Base-by-base conservation (phyloP, 1,284 basidiomycete genomes). In the Peniophora sp. region DNA sequence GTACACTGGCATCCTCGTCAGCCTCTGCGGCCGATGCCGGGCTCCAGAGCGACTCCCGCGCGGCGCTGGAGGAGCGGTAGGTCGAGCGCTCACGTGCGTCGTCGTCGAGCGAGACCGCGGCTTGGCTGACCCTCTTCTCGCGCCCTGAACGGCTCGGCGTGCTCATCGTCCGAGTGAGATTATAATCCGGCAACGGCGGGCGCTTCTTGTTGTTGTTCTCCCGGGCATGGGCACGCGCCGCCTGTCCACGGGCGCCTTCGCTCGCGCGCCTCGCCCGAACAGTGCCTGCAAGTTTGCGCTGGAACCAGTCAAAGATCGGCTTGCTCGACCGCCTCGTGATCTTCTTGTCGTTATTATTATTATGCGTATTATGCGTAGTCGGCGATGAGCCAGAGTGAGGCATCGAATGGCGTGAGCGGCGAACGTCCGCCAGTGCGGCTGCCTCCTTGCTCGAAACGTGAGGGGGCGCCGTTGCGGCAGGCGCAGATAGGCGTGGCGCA, bases 221-320 rank as follows among this genome's bases (percentile, higher is more conserved):
- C 23, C 48, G 54, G 12, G 35, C 39, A 15, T 50, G 35, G 39
- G 46, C 43, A 23, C 24, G 52, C 36, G 42, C 52, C 18, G 41
- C 17, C 34, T 49, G 51, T 17, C 56, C 49, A n/a, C 60, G 58
- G 35, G 64, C 57, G 23, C 61, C 63, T 45, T 76, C 71, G 3
- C 70, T 68, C 3, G 66, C 66, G 24, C 75, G 64, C 54, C 76
- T 68, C 22, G 69, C 56, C 56, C 78, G 82, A 27, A 73, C 81
- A 14, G 80, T 77, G 15, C 86, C 85, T 20, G 78, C 83, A 15
- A 94, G 73, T 66, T 95, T 95, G 57, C 90, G 82, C 57, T 92
- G 86, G 57, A 95, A 83, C 92, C 92, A 95, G 58, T 91, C 89
- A 61, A 94, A 85, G 58, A 95, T 85, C 2, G 92, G 92, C 64